These are phyloP conservation scores for Arthromyces matolae DNA, from an alignment of 768 basidiomycete genomes.

Conservation along the genomic window DNA sequence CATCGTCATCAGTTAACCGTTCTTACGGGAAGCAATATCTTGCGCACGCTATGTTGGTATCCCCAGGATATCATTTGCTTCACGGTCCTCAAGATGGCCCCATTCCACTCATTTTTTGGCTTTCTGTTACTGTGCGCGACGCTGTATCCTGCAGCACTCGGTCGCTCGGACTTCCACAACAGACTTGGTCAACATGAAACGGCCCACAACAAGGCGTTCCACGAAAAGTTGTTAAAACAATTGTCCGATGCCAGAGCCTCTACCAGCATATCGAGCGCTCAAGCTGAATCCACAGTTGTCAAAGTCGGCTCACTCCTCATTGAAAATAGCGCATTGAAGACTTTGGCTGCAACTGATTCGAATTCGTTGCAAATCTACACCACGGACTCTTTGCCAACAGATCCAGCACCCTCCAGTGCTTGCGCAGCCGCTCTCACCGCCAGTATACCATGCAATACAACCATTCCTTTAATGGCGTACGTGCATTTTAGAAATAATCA, in stretches of 20 bases:
- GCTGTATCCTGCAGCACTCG: background rate
- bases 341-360: background rate
- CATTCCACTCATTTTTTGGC: background rate
- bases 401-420: background rate
- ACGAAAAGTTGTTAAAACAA: background rate
- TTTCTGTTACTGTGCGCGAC: background rate
- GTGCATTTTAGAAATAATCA: background rate
- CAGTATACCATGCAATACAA: background rate
- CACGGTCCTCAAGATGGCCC: background rate
- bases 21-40: too few species aligned
- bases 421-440: background rate
- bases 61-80: background rate
- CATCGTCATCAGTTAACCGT: too few species aligned
- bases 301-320: background rate
- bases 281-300: background rate
- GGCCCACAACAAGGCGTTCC: background rate
- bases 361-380: background rate
- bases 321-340: background rate
- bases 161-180: background rate
- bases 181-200: background rate
- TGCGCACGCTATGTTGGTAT: too few species aligned
- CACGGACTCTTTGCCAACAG: background rate
- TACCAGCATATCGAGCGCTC: background rate
- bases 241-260: background rate
- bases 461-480: background rate